Base-by-base conservation (phyloP, 1,139 yeast species). In the Debaryomycetaceae sp. region DNA sequence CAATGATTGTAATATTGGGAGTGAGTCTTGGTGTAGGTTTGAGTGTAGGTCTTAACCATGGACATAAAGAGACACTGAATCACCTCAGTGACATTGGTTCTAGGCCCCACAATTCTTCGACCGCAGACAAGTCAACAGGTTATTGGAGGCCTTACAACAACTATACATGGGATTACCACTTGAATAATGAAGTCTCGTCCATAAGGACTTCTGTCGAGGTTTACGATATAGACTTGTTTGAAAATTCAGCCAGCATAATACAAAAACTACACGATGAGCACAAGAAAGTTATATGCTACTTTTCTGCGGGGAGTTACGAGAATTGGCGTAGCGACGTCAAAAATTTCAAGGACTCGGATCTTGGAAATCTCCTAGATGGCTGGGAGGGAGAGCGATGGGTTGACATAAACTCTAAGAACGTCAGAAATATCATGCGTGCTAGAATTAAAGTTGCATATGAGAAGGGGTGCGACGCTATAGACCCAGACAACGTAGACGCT, bases 331-430 rank as follows among this genome's bases (percentile, higher is more conserved):
- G 45, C 6, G 63, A 58, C 40, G 51, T 50, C 6, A 27, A 36
- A 7, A 33, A 48, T 6, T 59, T 58, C 40, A 9, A 39, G 5
- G 27, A 39, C 6, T 8, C 40, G 3, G 64, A 57, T 39, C 41
- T 59, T 36, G 62, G 62, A 6, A 43, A 52, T 8, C 46, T 49
- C 3, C 44, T 59, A 22, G 58, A 55, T 42, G 62, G 62, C 11
- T 57, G 62, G 62, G 37, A 51, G 36, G 62, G 61, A 3, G 62
- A 59, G 39, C 48, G 49, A 40, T 58, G 62, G 62, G n/a, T 59
- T 4, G 45, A 59, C 40, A 41, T 52, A 8, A 43, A 39, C 11
- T 56, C 60, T 2, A 14, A 37, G 3, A 46, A 45, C 6, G 58
- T 58, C 11, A 36, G 57, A 11, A 37, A 36, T 11, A 56, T 57